Evolutionary conservation across 441 rosid genomes (phyloP), one percentile per base, ranked within the genome.

Genomic region (Brassica balearica): DNA sequence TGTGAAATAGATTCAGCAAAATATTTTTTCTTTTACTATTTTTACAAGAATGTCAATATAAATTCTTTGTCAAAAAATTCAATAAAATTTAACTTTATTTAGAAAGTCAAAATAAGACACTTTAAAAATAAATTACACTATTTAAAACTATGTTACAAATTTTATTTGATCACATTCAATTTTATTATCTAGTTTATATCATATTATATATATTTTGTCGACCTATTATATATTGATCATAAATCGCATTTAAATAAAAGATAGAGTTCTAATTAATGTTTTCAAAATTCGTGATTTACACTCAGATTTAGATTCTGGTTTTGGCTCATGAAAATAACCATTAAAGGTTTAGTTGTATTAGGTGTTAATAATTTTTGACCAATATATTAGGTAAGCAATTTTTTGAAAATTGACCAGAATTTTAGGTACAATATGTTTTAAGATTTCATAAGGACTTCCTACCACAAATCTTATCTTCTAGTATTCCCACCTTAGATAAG

Each of bases 341-440:
- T 9, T 25, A 2, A 23, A 2, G 15, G 17, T 20, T 20, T 58
- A 9, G n/a, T 20, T 56, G n/a, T 7, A 19, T 19, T 19, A 19
- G 25, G 61, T 22, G 2, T 56, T 56, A 7, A 8, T 17, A 19
- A 19, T 15, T 6, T 8, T 9, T 58, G 34, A 25, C 14, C 7
- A 53, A 6, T 53, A 53, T 58, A 25, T 61, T 58, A 71, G 66
- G 74, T 71, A 32, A 34, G 36, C 34, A 71, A n/a, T 43, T 3
- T 8, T 38, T 59, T n/a, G 8, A 55, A 32, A 2, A 8, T 17
- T 5, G 41, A 23, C 25, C 14, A 14, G 0, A 12, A 38, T n/a
- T 20, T n/a, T n/a, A 38, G 36, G 67, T 19, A 43, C 14, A 43
- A 46, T 11, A 12, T 36, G 10, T 14, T 19, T 5, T 66, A 11